Evolutionary conservation across 2,329 filamentous ascomycete species (phyloP), one percentile per base, ranked within the genome.

Genomic region (Verticillium nubilum): DNA sequence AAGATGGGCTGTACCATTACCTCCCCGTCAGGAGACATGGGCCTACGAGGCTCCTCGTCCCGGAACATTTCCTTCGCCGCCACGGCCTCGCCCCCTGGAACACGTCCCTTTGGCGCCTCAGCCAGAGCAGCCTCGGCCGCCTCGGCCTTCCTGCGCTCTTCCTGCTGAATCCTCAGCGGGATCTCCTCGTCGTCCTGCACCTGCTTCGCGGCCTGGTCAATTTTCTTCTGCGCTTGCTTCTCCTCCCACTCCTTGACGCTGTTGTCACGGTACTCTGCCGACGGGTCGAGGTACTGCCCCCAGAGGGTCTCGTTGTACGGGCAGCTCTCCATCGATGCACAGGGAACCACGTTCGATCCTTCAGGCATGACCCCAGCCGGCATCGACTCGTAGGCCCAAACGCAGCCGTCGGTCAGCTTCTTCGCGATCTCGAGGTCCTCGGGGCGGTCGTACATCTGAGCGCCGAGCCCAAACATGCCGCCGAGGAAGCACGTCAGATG

Each of bases 401-500:
- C 85, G 64, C 87, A 90, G 12, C 86, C 87, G 59, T 88, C 85
- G 0, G 86, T 80, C n/a, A 90, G 80, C 67, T 81, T 83, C 69
- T 80, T 80, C 25, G 80, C 87, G 28, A 85, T 78, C 64, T 86
- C 83, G n/a, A 90, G 73, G 66, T 90, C 86, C 26, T 81, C 77
- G 2, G 80, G 77, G 1, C 79, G 73, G 9, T 78, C 76, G 62
- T 89, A 88, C 47, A 89, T 80, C 68, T 85, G 86, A 52, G 84
- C 84, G 31, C 83, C 85, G 66, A 90, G 75, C 9, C 80, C 87
- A 60, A 88, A 85, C 87, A 90, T 90, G 66, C 86, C 87, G 33
- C 87, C 87, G 37, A 88, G 75, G 70, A 90, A 90, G 68, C 87
- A 90, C 4, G 85, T 86, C 57, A 89, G 74, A 67, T 89, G 85